Conservation (phyloP, 805 yeast species). For the Kazachstania psychrophila region DNA sequence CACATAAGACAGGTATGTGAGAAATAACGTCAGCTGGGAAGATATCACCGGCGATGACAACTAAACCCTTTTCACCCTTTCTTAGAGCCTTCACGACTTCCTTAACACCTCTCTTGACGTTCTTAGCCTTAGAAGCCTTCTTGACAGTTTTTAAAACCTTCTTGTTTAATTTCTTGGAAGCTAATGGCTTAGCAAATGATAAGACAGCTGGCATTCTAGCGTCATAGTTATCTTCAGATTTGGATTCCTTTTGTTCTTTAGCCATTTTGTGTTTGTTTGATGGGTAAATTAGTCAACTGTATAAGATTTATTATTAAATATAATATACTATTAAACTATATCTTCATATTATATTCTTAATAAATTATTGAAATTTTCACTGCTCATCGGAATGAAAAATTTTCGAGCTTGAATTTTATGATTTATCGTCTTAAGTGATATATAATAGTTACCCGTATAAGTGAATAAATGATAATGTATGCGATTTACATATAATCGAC, state of each 20-base stretch:
- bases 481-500: too few species aligned
- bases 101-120: slow-evolving; percentile 96
- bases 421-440: too few species aligned
- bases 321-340: background rate
- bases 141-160: slow-evolving; percentile 91
- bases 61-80: slow-evolving; percentile 96
- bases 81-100: slow-evolving; percentile 97
- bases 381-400: slow-evolving; percentile 7
- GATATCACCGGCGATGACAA: slow-evolving; percentile 94
- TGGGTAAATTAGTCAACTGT: background rate
- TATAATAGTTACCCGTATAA: too few species aligned
- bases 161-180: slow-evolving; percentile 91
- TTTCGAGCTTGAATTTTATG: too few species aligned
- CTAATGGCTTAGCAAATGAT: slow-evolving; percentile 90
- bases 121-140: slow-evolving; percentile 96
- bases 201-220: slow-evolving; percentile 80
- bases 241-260: slow-evolving; percentile 12
- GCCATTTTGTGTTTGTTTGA: slow-evolving; percentile 5
- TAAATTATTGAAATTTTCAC: background rate
- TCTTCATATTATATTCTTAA: background rate
- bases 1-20: slow-evolving; percentile 95
- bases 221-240: slow-evolving; percentile 75
- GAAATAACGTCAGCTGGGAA: slow-evolving; percentile 96
- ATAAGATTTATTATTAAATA: background rate
- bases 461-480: too few species aligned